Base-by-base conservation (phyloP, 2,329 filamentous ascomycete species). In the Rutstroemia sydowiana region DNA sequence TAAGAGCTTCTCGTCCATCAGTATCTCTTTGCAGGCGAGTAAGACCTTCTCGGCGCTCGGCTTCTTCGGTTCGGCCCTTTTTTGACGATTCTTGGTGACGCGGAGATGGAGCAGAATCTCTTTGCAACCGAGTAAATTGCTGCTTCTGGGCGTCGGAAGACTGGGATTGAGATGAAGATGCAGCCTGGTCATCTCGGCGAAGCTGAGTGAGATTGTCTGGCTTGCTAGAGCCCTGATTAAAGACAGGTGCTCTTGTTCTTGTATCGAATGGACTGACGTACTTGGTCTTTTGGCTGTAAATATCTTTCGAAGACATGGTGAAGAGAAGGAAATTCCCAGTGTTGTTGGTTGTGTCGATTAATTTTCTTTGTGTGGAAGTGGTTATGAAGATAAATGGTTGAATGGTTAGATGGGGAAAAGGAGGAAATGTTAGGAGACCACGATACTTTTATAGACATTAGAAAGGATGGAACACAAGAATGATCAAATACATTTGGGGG, bases 301-400 rank as follows among this genome's bases (percentile, higher is more conserved):
- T 39, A 10, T 46, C 41, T 51, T 16, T 51, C 10, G 21, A 28
- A 5, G 41, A 51, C 48, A 51, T 51, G 32, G 16, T 23, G 7
- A 51, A 9, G 9, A n/a, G 31, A 18, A n/a, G 2, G 14, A 13
- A 16, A 28, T 45, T 5, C 26, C 45, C 6, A 44, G 6, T 37
- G 32, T 21, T 10, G 1, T 11, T 28, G 4, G 23, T 14, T 5
- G 16, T 14, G 13, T 21, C n/a, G 2, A 5, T 2, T 37, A 20
- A 3, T 18, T 37, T 13, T 14, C n/a, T 2, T 16, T 26, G 14
- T 49, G 4, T 1, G 13, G 13, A 14, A 21, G 16, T n/a, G 26
- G 30, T 30, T 45, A n/a, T n/a, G n/a, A n/a, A 21, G 16, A 37
- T 37, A 13, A 30, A 45, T 32, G 20, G 14, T 37, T 37, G 5